phyloP scores from a whole-genome alignment of 441 rosid genomes.

The Populus hybrid region DNA sequence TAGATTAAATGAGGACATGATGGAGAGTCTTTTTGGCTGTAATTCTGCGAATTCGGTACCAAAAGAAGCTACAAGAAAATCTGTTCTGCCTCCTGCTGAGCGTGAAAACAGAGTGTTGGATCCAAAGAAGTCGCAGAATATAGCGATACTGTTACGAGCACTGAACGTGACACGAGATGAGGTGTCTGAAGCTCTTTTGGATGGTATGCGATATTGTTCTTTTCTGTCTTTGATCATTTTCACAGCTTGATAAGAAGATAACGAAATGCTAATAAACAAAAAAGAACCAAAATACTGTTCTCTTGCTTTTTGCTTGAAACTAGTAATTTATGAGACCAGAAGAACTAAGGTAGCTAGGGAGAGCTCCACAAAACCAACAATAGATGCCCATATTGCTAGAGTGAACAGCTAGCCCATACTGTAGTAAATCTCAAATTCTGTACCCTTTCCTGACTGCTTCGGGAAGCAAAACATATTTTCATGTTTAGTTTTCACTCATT shows the following conservation, averaged over 20 bases:
- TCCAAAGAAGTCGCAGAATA: slow-evolving; percentile 97
- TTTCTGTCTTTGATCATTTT: slow-evolving; percentile 6
- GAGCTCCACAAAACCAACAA: not conserved
- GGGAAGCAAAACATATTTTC: too few relatives aligned
- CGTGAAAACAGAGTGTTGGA: slow-evolving; percentile 86
- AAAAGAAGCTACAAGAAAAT: slow-evolving; percentile 61
- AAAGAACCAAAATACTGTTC: not conserved
- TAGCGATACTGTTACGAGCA: slow-evolving; percentile 89
- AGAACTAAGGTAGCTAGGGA: not conserved
- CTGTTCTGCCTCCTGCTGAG: slow-evolving; percentile 67
- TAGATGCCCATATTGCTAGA: not conserved
- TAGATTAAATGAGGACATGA: slow-evolving; percentile 93
- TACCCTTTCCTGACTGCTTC: too few relatives aligned
- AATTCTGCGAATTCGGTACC: slow-evolving; percentile 56
- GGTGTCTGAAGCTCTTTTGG: slow-evolving; percentile 91
- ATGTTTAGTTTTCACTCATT: not conserved
- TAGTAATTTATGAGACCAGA: not conserved
- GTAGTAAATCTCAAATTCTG: too few relatives aligned
- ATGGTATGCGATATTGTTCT: slow-evolving; percentile 49
- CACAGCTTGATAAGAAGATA: not conserved
- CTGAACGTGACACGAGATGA: slow-evolving; percentile 90
- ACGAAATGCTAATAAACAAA: not conserved
- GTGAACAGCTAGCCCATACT: too few relatives aligned
- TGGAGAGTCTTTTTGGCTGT: slow-evolving; percentile 94
- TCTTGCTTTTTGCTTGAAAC: not conserved